Evolutionary conservation across 345 rosid genomes (phyloP), one percentile per base, ranked within the genome.

Genomic region (Gossypium stocksii): DNA sequence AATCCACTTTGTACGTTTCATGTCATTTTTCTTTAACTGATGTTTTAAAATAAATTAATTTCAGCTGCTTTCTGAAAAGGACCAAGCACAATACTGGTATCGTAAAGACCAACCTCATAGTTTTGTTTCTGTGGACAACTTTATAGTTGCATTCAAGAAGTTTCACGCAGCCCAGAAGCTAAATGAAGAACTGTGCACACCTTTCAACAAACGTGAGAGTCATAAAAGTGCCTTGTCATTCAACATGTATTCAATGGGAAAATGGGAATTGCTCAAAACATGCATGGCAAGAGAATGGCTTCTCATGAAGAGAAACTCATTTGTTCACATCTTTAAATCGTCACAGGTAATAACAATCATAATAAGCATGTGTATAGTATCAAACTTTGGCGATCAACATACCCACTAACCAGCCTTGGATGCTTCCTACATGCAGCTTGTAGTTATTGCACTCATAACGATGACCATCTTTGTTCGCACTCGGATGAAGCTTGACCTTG

Each of bases 11-110:
- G 29, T 62, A 64, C 1, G 3, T n/a, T 53, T 13, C 41, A 62
- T 45, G 44, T 2, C 19, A 64, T 52, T 41, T 70, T 49, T 43
- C 52, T 45, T 46, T 19, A 54, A 29, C 75, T 61, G 27, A 73
- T 66, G 17, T 61, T 54, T 44, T 72, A 48, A 6, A n/a, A 11
- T 23, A 13, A 29, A 44, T 45, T 17, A 16, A 43, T 51, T 7
- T 27, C 29, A 83, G 88, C 92, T 90, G 4, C 81, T 90, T 16
- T 92, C 90, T 19, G 72, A 73, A 57, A 92, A 86, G 52, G 91
- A 92, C 74, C 97, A 92, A 76, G 86, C 85, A 23, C 88, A 86
- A 27, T 90, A 89, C 43, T 89, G 95, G 95, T 66, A 52, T 45
- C 57, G 58, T 16, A 22, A 7, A 5, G 82, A 86, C 23, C 72